These are phyloP conservation scores for Naganishia randhawae DNA, from an alignment of 768 basidiomycete species.

Conservation along the genomic window DNA sequence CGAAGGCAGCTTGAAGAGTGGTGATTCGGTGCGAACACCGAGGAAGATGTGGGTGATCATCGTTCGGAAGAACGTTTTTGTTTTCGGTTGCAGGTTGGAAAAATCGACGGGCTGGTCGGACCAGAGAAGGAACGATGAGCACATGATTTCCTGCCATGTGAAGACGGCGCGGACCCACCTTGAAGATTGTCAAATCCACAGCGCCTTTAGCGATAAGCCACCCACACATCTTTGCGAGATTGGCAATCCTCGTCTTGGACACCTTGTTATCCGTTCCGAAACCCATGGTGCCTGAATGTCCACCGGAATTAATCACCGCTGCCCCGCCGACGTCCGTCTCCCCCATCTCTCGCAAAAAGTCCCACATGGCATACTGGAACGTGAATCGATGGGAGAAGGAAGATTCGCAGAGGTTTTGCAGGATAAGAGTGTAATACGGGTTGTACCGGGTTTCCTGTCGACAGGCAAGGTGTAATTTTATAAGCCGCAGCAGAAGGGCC, in stretches of 20 bases:
- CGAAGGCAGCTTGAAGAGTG: conserved; percentile 54
- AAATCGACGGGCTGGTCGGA: conserved; percentile 87
- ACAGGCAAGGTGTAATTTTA: neutral
- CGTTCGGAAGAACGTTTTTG: conserved; percentile 65
- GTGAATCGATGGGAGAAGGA: conserved; percentile 87
- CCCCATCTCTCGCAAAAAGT: conserved; percentile 86
- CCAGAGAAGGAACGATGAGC: neutral
- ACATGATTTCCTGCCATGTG: neutral
- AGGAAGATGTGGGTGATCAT: conserved; percentile 68
- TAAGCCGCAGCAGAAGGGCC: neutral
- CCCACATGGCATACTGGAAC: conserved; percentile 92
- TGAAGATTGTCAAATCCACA: conserved; percentile 69
- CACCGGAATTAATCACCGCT: conserved; percentile 52
- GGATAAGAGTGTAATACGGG: conserved; percentile 88
- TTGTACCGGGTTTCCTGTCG: conserved; percentile 83
- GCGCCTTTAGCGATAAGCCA: conserved; percentile 91
- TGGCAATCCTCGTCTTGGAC: conserved; percentile 57
- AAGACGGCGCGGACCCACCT: conserved; percentile 57
- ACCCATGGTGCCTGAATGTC: conserved; percentile 46
- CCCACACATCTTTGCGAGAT: conserved; percentile 78
- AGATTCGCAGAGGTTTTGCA: conserved; percentile 70
- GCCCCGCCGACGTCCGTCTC: conserved; percentile 76
- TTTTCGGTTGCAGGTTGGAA: conserved; percentile 63
- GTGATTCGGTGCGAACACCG: conserved; percentile 69
- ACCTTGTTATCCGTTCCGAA: conserved; percentile 48